Base-by-base conservation (phyloP, 2,329 filamentous ascomycete genomes). In the Aureobasidium sp. region DNA sequence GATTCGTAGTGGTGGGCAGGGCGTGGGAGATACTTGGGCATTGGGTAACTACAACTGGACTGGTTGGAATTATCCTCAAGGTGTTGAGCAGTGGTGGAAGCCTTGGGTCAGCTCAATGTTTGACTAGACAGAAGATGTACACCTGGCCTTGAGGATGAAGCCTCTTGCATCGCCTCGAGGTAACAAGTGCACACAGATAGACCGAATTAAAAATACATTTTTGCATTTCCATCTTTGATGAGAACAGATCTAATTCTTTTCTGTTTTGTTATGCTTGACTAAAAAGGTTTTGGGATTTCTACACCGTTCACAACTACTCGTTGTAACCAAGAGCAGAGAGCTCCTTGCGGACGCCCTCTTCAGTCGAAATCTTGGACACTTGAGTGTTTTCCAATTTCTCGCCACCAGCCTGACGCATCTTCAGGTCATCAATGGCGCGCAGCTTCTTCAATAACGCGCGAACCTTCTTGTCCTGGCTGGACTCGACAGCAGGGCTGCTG, bases 311-410 rank as follows among this genome's bases (percentile, higher is more conserved):
- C n/a, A 35, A 35, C 34, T 49, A 55, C 53, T 55, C 53, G 38
- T 41, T 50, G 53, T 42, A 55, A n/a, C 53, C 53, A 44, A 64
- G 48, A 27, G 55, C 57, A 42, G 37, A 55, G 16, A 98, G 74
- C 73, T 98, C 93, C 71, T 86, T 88, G 57, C 90, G 77, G 55
- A 98, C 91, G 14, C 79, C 72, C 44, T 83, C 76, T 74, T 97
- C 95, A 19, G 90, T 97, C 53, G 82, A 80, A 63, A 98, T 98
- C 80, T 98, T 98, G 79, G 95, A 94, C 71, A 98, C 83, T 74
- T 98, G 93, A 27, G 93, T 98, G 66, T 96, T 91, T 74, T 98
- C 93, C 56, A 98, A 75, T 78, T 96, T 97, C 78, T 98, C 93
- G 4, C 91, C 91, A 29, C 86, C 85, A 2, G 91, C 93, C 60